phyloP scores from a whole-genome alignment of 2,329 filamentous ascomycete genomes.

The Fusarium staphyleae region DNA sequence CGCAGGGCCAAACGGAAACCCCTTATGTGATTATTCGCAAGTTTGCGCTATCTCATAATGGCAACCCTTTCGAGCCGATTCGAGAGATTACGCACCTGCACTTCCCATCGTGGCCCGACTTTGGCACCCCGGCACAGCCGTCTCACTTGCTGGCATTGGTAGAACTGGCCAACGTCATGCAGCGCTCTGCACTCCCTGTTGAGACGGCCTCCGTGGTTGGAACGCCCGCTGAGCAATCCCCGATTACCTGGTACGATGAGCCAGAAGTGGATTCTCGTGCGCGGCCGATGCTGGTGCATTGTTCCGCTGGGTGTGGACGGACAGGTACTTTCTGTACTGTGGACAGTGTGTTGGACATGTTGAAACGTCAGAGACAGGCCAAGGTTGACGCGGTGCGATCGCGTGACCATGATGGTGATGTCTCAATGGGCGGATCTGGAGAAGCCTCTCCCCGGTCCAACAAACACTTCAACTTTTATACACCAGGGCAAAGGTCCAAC shows the following conservation, averaged over 20 bases:
- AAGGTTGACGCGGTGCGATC: slow-evolving; percentile 35
- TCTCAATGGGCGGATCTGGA: slow-evolving; percentile 51
- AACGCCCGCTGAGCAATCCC: slow-evolving; percentile 40
- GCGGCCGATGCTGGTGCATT: slow-evolving; percentile 89
- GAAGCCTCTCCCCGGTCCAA: slow-evolving; percentile 41
- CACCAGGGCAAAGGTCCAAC: slow-evolving; percentile 23
- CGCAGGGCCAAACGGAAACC: slow-evolving; percentile 57
- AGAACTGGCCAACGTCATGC: slow-evolving; percentile 84
- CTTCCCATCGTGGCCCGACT: slow-evolving; percentile 97
- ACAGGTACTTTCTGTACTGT: slow-evolving; percentile 98
- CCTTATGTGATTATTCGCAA: slow-evolving; percentile 86
- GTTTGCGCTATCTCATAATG: slow-evolving; percentile 80
- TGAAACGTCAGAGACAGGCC: slow-evolving; percentile 78
- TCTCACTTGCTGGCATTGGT: slow-evolving; percentile 86
- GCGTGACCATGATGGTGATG: slow-evolving; percentile 53
- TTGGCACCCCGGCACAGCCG: slow-evolving; percentile 89
- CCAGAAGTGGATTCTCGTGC: slow-evolving; percentile 61
- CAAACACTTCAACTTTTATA: slow-evolving; percentile 36
- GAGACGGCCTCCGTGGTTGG: slow-evolving; percentile 51
- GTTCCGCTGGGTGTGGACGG: slow-evolving; percentile 92
- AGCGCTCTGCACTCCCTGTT: slow-evolving; percentile 60
- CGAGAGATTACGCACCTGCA: slow-evolving; percentile 95
- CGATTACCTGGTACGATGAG: slow-evolving; percentile 62
- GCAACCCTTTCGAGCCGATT: slow-evolving; percentile 82
- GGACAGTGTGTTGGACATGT: slow-evolving; percentile 93